Base-by-base conservation (phyloP, 805 yeast genomes). In the Sungouiella thailandica region DNA sequence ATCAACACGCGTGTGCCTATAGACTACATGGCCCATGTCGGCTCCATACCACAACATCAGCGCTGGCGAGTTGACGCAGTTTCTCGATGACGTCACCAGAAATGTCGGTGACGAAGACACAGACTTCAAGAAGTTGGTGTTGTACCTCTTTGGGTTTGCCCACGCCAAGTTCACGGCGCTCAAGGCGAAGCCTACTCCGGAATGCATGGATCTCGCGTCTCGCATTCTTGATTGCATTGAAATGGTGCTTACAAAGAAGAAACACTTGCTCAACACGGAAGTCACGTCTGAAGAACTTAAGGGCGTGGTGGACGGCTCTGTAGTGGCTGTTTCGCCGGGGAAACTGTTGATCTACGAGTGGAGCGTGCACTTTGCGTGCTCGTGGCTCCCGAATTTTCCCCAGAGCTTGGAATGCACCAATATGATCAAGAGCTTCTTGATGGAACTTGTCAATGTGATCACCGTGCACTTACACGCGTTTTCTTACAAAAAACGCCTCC, bases 91-190 rank as follows among this genome's bases (percentile, higher is more conserved):
- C 35, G 56, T 66, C 19, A 52, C 54, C 28, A 42, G 35, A 20
- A 58, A 60, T 35, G 51, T 63, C 30, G 47, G 49, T 27, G 61
- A 57, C 33, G 58, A 55, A 23, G 34, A 36, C 19, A 53, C 65
- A 8, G 68, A 66, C 43, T 65, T 62, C 45, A 59, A 55, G 34
- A 58, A 56, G 32, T 43, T 65, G 32, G 38, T 53, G 13, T 44
- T 63, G 7, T 62, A 56, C 38, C 47, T 66, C 15, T 53, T 62
- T 34, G 52, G 55, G 12, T 62, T 62, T 38, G 46, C 62, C 24
- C 44, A 55, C 31, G 53, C 52, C 16, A 47, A 51, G 29, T 47
- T 60, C 8, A 22, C 31, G 4, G 34, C 34, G 24, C 27, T 31
- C 19, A n/a, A 20, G 12, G 10, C n/a, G 25, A 20, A 8, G 17